phyloP scores from a whole-genome alignment of 176 grass and related monocot genomes.

The Ananas comosus region DNA sequence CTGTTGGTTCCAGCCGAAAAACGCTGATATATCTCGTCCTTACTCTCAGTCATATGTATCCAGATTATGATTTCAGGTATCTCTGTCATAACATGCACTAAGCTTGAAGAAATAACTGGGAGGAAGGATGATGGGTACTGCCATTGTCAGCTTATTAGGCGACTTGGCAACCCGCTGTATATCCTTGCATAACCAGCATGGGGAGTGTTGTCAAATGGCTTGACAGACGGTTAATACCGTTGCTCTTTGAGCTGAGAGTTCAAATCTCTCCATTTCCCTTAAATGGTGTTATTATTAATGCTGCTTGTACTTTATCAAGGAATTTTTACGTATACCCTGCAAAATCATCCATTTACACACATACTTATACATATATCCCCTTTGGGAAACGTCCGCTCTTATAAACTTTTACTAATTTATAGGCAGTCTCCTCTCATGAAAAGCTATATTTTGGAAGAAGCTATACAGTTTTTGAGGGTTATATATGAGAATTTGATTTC shows the following conservation, averaged over 20 bases:
- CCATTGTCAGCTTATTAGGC: constrained; percentile 80
- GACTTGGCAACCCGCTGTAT: constrained; percentile 63
- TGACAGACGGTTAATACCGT: constrained; percentile 90
- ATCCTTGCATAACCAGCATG: constrained; percentile 51
- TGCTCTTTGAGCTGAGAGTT: constrained; percentile 99
- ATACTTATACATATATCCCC: too few relatives aligned
- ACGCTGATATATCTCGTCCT: constrained; percentile 95
- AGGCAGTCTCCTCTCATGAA: too few relatives aligned
- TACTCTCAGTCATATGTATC: constrained; percentile 82
- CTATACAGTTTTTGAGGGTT: too few relatives aligned
- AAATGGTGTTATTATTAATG: constrained; percentile 10
- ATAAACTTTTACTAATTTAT: too few relatives aligned
- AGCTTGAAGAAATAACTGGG: constrained; percentile 14
- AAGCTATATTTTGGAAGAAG: too few relatives aligned
- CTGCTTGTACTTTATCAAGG: constrained; percentile 4
- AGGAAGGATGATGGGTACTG: constrained; percentile 99
- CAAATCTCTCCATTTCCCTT: constrained; percentile 99
- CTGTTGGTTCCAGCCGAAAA: constrained; percentile 45
- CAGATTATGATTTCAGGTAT: constrained; percentile 99
- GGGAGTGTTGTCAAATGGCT: constrained; percentile 99
- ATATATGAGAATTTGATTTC: too few relatives aligned
- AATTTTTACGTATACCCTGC: too few relatives aligned
- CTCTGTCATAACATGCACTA: constrained; percentile 17
- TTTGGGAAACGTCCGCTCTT: too few relatives aligned
- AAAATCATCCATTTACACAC: too few relatives aligned